A percentile compares a stretch with the other conserved stretches of the same genome.
Conservation (phyloP, 371 early-diverging fungal genomes). For the Blakeslea trispora region DNA sequence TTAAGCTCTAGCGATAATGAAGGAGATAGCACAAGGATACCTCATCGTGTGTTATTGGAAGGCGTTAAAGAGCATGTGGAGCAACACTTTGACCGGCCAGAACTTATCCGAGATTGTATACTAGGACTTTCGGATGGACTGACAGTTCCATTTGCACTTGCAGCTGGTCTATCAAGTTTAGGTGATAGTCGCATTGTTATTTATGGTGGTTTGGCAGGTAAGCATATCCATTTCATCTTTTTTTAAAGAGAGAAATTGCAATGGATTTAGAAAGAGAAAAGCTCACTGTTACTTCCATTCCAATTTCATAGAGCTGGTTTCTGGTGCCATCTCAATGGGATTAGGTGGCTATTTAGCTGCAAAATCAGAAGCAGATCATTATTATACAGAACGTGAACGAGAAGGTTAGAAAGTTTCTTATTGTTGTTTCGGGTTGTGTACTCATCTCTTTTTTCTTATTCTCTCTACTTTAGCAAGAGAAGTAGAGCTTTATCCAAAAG, state of each 20-base stretch:
- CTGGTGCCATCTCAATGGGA: slow-evolving; percentile 65
- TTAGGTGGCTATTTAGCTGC: slow-evolving; percentile 56
- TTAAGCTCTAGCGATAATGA: slow-evolving; percentile 2
- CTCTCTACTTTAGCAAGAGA: slow-evolving; percentile 41
- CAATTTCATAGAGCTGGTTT: slow-evolving; percentile 67
- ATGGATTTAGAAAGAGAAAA: too few relatives aligned
- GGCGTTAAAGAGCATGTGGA: slow-evolving; percentile 52
- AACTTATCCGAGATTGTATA: slow-evolving; percentile 68
- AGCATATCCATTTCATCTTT: too few relatives aligned
- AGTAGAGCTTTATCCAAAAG: slow-evolving; percentile 58
- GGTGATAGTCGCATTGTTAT: slow-evolving; percentile 63
- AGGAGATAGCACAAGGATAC: slow-evolving; percentile 26
- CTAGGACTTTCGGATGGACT: slow-evolving; percentile 73
- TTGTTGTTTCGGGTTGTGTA: neutral
- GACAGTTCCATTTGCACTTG: slow-evolving; percentile 78
- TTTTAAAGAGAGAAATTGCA: too few relatives aligned
- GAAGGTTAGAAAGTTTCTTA: slow-evolving; percentile 49
- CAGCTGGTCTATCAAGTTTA: slow-evolving; percentile 69
- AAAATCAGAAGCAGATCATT: slow-evolving; percentile 64
- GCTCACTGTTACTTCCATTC: too few relatives aligned
- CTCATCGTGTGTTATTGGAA: slow-evolving; percentile 31
- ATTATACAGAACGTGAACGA: slow-evolving; percentile 58
- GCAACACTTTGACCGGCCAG: slow-evolving; percentile 66
- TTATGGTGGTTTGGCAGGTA: slow-evolving; percentile 69
- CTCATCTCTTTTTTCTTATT: slow-evolving; percentile 6